Percentiles rank a stretch among this genome's conserved stretches.
These are phyloP conservation scores for Tylopilus rubrobrunneus DNA, from an alignment of 768 basidiomycete genomes.

Conservation along the genomic window DNA sequence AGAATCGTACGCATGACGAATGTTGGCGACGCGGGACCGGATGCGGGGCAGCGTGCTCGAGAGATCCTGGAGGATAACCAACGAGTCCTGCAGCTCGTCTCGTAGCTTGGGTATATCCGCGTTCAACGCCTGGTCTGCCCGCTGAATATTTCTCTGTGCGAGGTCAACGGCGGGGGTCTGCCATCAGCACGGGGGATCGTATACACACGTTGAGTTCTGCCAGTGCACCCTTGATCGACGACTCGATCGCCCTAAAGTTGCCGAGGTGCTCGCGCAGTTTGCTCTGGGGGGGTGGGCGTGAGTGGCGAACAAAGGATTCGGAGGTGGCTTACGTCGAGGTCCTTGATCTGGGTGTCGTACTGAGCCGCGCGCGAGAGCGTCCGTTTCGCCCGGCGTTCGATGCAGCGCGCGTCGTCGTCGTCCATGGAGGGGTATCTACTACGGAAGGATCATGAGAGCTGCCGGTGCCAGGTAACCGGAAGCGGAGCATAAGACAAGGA, in stretches of 20 bases:
- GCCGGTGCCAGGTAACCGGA: neutral
- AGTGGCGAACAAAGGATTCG: neutral
- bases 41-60: conserved; percentile 57
- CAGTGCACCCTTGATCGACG: conserved; percentile 61
- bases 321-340: conserved; percentile 45
- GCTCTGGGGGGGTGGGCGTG: conserved; percentile 35
- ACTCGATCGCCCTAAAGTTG: conserved; percentile 73
- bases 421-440: conserved; percentile 10
- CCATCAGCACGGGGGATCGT: no score
- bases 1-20: conserved; percentile 65
- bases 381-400: conserved; percentile 46
- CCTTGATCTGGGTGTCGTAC: conserved; percentile 57
- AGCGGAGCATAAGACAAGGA: neutral
- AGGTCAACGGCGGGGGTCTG: neutral
- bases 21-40: conserved; percentile 56
- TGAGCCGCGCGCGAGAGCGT: conserved; percentile 44
- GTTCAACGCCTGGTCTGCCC: conserved; percentile 55
- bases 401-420: neutral
- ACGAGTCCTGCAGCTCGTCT: conserved; percentile 56
- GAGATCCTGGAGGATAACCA: conserved; percentile 54
- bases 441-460: neutral
- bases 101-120: conserved; percentile 62
- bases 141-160: conserved; percentile 50
- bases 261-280: conserved; percentile 67
- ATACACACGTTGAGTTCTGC: conserved; percentile 51